These are phyloP conservation scores for Ophiostoma sp. DNA, from an alignment of 2,329 filamentous ascomycete genomes.

Conservation along the genomic window DNA sequence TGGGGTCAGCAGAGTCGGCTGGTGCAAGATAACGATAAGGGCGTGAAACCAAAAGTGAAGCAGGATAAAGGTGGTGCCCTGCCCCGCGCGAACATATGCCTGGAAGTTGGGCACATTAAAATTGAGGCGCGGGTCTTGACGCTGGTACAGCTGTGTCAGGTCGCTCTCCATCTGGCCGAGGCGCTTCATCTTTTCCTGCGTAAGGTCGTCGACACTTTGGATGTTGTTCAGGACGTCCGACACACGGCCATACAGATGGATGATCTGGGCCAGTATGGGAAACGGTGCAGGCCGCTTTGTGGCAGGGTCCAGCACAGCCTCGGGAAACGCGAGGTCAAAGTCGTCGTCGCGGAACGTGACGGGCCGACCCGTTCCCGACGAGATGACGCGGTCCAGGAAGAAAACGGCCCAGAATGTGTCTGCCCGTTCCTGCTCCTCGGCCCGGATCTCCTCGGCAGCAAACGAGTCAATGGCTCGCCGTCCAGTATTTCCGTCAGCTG, in stretches of 20 bases:
- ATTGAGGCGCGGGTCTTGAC: conserved; percentile 66
- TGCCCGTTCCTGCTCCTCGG: conserved; percentile 72
- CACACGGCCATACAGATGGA: conserved; percentile 78
- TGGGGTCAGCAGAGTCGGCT: conserved; percentile 74
- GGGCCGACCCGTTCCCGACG: conserved; percentile 76
- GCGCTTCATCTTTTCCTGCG: conserved; percentile 64
- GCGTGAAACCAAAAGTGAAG: conserved; percentile 88
- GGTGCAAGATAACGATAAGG: conserved; percentile 76
- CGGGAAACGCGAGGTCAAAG: conserved; percentile 70
- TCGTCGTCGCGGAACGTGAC: conserved; percentile 81
- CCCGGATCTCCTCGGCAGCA: conserved; percentile 51
- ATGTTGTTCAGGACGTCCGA: conserved; percentile 82
- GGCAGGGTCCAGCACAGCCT: conserved; percentile 44
- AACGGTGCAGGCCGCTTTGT: conserved; percentile 73
- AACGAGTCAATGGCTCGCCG: conserved; percentile 3
- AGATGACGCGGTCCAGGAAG: conserved; percentile 80
- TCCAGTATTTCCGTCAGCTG: background rate
- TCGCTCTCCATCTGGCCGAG: conserved; percentile 75
- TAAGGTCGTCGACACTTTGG: conserved; percentile 66
- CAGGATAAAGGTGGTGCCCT: conserved; percentile 81
- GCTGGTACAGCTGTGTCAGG: conserved; percentile 66
- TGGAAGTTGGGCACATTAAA: conserved; percentile 86
- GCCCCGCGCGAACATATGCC: conserved; percentile 71
- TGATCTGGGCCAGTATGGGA: conserved; percentile 73
- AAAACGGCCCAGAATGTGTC: conserved; percentile 91